Percentiles rank a stretch among this genome's conserved stretches.
Evolutionary conservation across 768 basidiomycete species (phyloP).

Genomic region (Panaeolus cyanescens): DNA sequence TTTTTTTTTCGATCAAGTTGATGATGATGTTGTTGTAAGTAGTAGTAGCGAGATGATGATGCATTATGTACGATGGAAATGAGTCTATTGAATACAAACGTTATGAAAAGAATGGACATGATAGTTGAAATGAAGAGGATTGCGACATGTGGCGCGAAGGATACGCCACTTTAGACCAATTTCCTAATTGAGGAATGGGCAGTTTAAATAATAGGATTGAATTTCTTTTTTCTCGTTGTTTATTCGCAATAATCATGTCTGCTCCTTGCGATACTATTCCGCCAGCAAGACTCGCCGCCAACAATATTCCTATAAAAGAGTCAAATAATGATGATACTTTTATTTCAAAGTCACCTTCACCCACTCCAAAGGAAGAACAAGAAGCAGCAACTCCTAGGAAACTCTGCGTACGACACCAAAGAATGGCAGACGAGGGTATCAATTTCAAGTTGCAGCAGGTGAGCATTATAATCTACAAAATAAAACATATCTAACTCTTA

Average conservation of each 20-base stretch:
- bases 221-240: neutral
- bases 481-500: conserved; percentile 6
- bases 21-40: conserved; percentile 3
- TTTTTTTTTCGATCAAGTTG: neutral
- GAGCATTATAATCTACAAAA: neutral
- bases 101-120: neutral
- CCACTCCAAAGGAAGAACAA: conserved; percentile 9
- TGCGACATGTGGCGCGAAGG: conserved; percentile 47
- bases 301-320: conserved; percentile 16
- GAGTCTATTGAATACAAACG: conserved; percentile 6
- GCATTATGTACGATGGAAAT: conserved; percentile 11
- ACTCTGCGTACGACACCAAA: conserved; percentile 90
- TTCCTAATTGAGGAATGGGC: neutral
- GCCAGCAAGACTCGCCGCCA: conserved; percentile 51
- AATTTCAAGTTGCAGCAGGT: conserved; percentile 92
- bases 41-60: conserved; percentile 17
- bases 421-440: conserved; percentile 96
- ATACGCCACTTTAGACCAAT: conserved; percentile 25
- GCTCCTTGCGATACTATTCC: conserved; percentile 72
- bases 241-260: neutral
- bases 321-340: conserved; percentile 3
- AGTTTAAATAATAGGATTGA: neutral
- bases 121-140: no score
- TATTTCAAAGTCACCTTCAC: neutral
- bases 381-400: conserved; percentile 58